A percentile compares a stretch with the other conserved stretches of the same genome.
These are phyloP conservation scores for Neofusicoccum kwambonambiense DNA, from an alignment of 2,329 filamentous ascomycete species.

Conservation along the genomic window DNA sequence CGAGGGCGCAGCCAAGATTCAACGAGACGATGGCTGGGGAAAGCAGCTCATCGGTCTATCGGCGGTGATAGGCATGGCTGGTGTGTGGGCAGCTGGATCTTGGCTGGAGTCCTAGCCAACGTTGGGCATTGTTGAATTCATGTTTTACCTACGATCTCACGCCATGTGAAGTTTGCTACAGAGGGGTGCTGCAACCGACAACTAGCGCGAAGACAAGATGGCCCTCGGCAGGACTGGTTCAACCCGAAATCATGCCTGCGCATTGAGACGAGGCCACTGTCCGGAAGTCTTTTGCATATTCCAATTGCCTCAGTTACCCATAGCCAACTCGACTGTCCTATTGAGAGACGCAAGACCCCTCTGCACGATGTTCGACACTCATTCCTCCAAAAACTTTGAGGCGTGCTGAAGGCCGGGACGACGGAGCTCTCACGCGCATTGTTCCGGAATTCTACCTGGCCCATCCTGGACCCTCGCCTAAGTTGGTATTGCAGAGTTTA, in stretches of 20 bases:
- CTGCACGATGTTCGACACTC: background rate
- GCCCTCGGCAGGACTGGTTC: no score
- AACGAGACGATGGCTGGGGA: conserved; percentile 37
- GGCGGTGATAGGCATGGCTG: conserved; percentile 39
- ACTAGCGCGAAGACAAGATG: no score
- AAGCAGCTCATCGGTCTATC: conserved; percentile 42
- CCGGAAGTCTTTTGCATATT: no score
- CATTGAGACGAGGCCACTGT: no score
- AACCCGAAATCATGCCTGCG: no score
- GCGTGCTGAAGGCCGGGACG: background rate
- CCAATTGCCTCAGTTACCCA: no score
- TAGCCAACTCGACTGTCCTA: no score
- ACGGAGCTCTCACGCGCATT: background rate
- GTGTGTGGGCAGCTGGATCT: conserved; percentile 41
- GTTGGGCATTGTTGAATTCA: background rate
- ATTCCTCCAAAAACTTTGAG: background rate
- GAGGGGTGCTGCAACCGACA: no score
- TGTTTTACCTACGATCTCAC: background rate
- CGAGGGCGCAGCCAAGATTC: conserved; percentile 36
- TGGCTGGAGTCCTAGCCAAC: conserved; percentile 31
- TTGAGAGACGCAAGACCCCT: no score
- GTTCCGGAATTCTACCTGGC: background rate
- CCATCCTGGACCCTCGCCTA: background rate
- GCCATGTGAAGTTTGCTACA: background rate
- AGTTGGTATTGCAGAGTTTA: background rate